Evolutionary conservation across 2,329 filamentous ascomycete genomes (phyloP), one percentile per base, ranked within the genome.

Genomic region (Fusarium compactum): DNA sequence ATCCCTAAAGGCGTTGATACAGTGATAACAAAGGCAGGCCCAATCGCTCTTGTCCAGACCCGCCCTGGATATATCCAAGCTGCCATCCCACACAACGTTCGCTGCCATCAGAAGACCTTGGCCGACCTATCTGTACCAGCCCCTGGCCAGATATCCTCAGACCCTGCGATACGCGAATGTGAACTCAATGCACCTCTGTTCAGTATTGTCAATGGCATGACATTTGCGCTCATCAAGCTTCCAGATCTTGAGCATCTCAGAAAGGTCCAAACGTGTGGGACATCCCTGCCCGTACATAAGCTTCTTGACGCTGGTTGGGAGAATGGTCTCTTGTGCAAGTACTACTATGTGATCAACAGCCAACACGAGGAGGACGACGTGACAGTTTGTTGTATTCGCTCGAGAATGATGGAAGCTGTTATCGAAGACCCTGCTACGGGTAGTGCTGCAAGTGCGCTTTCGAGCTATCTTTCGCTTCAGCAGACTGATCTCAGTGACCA

Each of bases 191-290:
- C 85, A 11, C 85, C 86, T 16, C 74, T 88, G 20, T 84, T 89
- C 59, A 90, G 87, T 69, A 87, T 94, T 47, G 91, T 94, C 38
- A 88, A 88, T 46, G 92, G 92, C 50, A 91, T 95, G 90, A 88
- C 87, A 1, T 94, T 94, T 78, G 79, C 89, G n/a, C 85, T 93
- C 32, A 82, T 92, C 16, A 81, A 87, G 70, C 82, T 96, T 24
- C 82, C 87, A 0, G 85, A 84, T 57, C 78, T 93, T 12, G 88
- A 89, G 30, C 84, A 86, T 10, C 82, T 95, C 20, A 84, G 80
- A 8, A 72, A 78, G 15, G 80, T 83, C 5, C 70, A 79, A 30
- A 70, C 71, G 6, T 73, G 77, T 34, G 71, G 73, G 30, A 75
- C 81, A 15, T 74, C 82, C 44, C 78, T 84, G 69, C 73, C 67